Conservation (phyloP, 768 basidiomycete genomes). For the Neoboletus brunneissimus region DNA sequence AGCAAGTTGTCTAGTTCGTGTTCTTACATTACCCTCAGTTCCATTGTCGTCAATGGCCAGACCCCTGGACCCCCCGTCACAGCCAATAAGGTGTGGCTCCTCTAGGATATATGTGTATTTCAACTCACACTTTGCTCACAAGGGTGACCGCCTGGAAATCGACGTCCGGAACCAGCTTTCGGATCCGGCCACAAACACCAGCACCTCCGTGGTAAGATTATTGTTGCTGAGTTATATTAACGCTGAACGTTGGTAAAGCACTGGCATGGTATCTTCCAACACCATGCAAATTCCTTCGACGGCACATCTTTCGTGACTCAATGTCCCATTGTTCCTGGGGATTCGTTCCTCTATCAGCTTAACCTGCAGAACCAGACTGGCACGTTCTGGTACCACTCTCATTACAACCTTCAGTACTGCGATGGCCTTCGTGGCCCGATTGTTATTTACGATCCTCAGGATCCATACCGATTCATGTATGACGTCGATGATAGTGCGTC, state of each 20-base stretch:
- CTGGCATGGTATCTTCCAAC: conserved; percentile 51
- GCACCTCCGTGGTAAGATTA: conserved; percentile 40
- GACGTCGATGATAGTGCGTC: conserved; percentile 38
- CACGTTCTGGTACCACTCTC: conserved; percentile 50
- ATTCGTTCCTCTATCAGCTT: conserved; percentile 41
- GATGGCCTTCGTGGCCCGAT: conserved; percentile 52
- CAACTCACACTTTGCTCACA: neutral
- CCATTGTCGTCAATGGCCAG: conserved; percentile 40
- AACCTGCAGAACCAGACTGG: conserved; percentile 25
- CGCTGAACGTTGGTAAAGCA: conserved; percentile 23
- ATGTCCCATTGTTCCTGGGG: conserved; percentile 40
- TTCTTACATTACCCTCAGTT: conserved; percentile 19
- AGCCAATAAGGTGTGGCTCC: conserved; percentile 34
- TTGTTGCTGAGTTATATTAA: neutral
- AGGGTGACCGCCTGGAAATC: conserved; percentile 42
- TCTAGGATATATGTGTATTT: neutral
- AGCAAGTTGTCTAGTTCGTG: neutral
- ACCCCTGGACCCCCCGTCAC: conserved; percentile 42
- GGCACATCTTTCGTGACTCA: conserved; percentile 47
- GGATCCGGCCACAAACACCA: conserved; percentile 38
- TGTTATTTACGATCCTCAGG: conserved; percentile 44
- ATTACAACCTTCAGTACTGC: conserved; percentile 50
- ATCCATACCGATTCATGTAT: conserved; percentile 30
- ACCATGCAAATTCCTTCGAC: conserved; percentile 42
- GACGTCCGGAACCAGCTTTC: conserved; percentile 41